These are phyloP conservation scores for Xylaria sp. DNA, from an alignment of 2,329 filamentous ascomycete species.

Conservation along the genomic window DNA sequence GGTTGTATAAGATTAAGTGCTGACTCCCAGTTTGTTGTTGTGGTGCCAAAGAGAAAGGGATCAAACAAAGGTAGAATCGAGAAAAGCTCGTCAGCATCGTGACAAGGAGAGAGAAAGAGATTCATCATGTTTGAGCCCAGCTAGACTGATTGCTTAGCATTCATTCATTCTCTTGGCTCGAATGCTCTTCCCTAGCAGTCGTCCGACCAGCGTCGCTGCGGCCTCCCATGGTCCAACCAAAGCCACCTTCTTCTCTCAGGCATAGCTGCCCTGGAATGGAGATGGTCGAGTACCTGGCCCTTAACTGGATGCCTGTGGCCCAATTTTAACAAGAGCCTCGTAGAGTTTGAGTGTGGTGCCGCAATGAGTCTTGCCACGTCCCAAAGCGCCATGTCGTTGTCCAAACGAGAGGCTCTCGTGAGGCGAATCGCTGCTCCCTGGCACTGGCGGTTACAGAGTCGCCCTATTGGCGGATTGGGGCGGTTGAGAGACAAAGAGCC, in stretches of 20 bases:
- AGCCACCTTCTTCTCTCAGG: constrained; percentile 39
- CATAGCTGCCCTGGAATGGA: constrained; percentile 39
- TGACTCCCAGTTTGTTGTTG: constrained; percentile 35
- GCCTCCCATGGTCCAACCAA: constrained; percentile 46
- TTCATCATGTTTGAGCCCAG: constrained; percentile 47
- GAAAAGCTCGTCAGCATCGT: constrained; percentile 31
- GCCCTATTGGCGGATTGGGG: constrained; percentile 36
- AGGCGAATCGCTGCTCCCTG: constrained; percentile 47
- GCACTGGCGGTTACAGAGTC: constrained; percentile 44
- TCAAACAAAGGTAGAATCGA: constrained; percentile 37
- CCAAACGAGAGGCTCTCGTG: constrained; percentile 51
- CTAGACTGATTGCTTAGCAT: constrained; percentile 44
- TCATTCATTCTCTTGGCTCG: constrained; percentile 37
- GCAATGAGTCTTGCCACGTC: constrained; percentile 38
- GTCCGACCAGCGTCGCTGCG: constrained; percentile 35
- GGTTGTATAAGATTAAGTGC: constrained; percentile 22
- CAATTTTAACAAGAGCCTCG: constrained; percentile 22
- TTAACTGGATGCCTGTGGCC: constrained; percentile 36
- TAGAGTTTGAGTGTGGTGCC: constrained; percentile 2
- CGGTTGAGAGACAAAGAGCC: constrained; percentile 49
- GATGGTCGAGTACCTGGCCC: constrained; percentile 19
- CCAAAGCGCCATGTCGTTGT: constrained; percentile 40
- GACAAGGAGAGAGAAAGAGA: constrained; percentile 27
- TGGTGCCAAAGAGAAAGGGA: constrained; percentile 32
- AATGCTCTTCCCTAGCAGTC: constrained; percentile 32